Evolutionary conservation across 192 early-diverging fungal genomes (phyloP), one percentile per base, ranked within the genome.

Genomic region (Blastocladiella britannica): DNA sequence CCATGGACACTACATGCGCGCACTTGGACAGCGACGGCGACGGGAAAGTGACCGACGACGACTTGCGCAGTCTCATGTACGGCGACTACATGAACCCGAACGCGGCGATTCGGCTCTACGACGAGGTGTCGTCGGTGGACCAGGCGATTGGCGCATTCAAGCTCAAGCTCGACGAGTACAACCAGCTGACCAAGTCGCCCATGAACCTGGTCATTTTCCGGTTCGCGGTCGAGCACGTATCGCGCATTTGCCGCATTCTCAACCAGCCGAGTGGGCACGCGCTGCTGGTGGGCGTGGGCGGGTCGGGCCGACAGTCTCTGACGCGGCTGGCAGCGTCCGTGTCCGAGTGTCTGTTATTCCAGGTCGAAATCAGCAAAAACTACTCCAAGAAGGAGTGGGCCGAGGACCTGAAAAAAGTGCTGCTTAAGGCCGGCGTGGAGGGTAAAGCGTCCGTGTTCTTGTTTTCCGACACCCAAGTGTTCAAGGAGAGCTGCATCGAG

Each of bases 321-420:
- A 86, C 96, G 9, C 82, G 96, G 7, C 97, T 99, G 61, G 94
- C 93, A n/a, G 93, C 93, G 0, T 99, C 94, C 93, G 88, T 97
- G 90, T 97, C 97, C 65, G 94, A 93, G 28, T 68, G 97, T 26
- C 74, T 77, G 53, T 84, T 97, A 28, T 87, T 90, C 77, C 94
- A 99, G 68, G 84, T 96, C 70, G 88, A 93, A 68, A 91, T 88
- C 20, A 89, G 97, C 66, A 88, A 87, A 68, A 86, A 93, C 63
- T 99, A 99, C 67, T 72, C 85, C 1, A 89, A 81, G 4, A 83
- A 80, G 12, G 96, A 97, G 66, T 99, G 97, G 72, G 94, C 97
- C 69, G 93, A 97, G 25, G 97, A 99, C 71, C 70, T 99, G 52
- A 75, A 91, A 27, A 69, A 65, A 5, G 90, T 99, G 7, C 75